Evolutionary conservation across 768 basidiomycete species (phyloP), one percentile per base, ranked within the genome.

Genomic region (Amanita jacksonii): DNA sequence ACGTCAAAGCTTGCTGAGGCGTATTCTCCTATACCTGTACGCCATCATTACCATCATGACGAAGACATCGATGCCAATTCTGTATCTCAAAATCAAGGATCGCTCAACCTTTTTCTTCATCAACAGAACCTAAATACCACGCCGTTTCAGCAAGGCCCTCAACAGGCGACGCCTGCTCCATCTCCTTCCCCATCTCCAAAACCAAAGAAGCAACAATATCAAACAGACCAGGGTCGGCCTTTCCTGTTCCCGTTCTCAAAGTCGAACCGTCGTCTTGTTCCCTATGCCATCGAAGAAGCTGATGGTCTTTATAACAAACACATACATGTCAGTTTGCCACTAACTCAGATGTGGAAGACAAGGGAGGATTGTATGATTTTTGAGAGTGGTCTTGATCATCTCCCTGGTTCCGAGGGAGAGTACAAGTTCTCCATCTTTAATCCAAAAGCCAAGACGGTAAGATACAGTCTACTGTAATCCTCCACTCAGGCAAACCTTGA

Each of bases 131-230:
- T 53, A 41, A 48, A 49, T 16, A 19, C 3, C 7, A 4, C 24
- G 6, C 44, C 44, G 12, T 45, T 45, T 27, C 54, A 54, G 28
- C 36, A 53, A 23, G 52, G 55, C 28, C 54, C 54, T 35, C 85
- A 86, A 55, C 81, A 90, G 1, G 76, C 81, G 9, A 98, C 93
- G 3, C 93, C 93, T 5, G 90, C 91, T 19, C 91, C 93, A 1
- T 79, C 89, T 0, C 87, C 88, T 3, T 75, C 79, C 5, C 74
- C 76, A 1, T 69, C 68, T 25, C 86, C 80, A 2, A 97, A 94
- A 57, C 90, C 88, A 8, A 99, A 99, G 69, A 97, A 98, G 60
- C 94, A 94, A 58, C 90, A 94, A 58, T 99, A 90, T 60, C 96
- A 98, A 58, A 99, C 96, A 0, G 96, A 99, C 62, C 96, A 93